Evolutionary conservation across 345 rosid genomes (phyloP), one percentile per base, ranked within the genome.

Genomic region (Jatropha curcas): DNA sequence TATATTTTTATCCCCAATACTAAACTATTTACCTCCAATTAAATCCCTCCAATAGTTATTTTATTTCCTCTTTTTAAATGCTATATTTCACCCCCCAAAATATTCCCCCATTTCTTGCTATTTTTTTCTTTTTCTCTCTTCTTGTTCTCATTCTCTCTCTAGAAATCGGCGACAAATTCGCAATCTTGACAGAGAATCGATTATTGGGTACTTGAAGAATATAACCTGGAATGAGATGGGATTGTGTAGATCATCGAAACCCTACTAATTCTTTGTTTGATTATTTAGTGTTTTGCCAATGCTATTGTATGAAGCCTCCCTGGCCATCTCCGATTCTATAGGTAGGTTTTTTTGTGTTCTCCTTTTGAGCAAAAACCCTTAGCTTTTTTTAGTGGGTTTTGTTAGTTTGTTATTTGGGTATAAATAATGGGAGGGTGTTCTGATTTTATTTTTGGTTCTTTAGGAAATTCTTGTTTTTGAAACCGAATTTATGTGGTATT

Each of bases 241-340:
- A 70, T 11, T 53, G 64, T 25, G 48, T 65, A 55, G 77, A 66
- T 60, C 80, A 46, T 59, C 33, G 48, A 52, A 75, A 71, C 71
- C 76, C 31, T 4, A 41, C 66, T 65, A 55, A 75, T 62, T 48
- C 53, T 33, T 62, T 74, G 45, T 66, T 76, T 77, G 68, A 60
- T 63, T 73, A 24, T 31, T 71, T 52, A 0, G 4, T 17, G 48
- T 65, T 60, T 14, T 56, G 76, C 78, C 13, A 77, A 79, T 74
- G 65, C 76, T 78, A 72, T 82, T 78, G 74, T 81, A 84, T 84
- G 94, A 84, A 84, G 88, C 86, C 92, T 69, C 96, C 89, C 39
- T 83, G 88, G 87, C 74, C 72, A 11, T 48, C 60, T 71, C 67
- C 76, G 78, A 35, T 72, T 71, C 67, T 75, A 59, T 79, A 79